Evolutionary conservation across 495 filamentous ascomycete species (phyloP).

Genomic region (Annulohypoxylon stygium): DNA sequence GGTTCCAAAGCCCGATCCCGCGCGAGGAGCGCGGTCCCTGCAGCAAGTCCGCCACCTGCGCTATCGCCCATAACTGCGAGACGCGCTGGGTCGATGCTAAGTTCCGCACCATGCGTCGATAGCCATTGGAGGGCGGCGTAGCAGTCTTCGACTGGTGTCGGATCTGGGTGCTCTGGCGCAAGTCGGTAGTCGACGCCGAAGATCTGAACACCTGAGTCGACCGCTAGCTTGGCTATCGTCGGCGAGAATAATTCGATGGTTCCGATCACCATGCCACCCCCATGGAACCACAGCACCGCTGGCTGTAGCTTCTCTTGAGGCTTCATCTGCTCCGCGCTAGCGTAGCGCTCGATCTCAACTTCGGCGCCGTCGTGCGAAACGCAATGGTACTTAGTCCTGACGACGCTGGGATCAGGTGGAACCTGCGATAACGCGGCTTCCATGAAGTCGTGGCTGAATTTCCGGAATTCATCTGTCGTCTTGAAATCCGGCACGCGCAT

Average conservation of each 20-base stretch:
- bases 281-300: slow-evolving; percentile 56
- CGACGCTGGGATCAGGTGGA: slow-evolving; percentile 19
- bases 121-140: slow-evolving; percentile 43
- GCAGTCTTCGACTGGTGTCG: slow-evolving; percentile 45
- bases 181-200: slow-evolving; percentile 57
- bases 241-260: slow-evolving; percentile 45
- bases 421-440: slow-evolving; percentile 10
- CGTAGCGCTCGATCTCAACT: slow-evolving; percentile 35
- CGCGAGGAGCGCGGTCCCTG: slow-evolving; percentile 33
- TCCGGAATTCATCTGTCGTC: slow-evolving; percentile 25
- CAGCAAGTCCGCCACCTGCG: slow-evolving; percentile 49
- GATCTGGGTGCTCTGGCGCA: slow-evolving; percentile 49
- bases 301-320: slow-evolving; percentile 20
- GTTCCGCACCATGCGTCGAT: slow-evolving; percentile 22
- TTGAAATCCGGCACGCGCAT: slow-evolving; percentile 2
- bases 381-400: slow-evolving; percentile 13
- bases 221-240: slow-evolving; percentile 39
- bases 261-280: slow-evolving; percentile 56
- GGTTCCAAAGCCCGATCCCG: slow-evolving; percentile 45
- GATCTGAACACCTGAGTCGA: slow-evolving; percentile 45
- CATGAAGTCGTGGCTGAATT: slow-evolving; percentile 24
- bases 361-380: slow-evolving; percentile 30
- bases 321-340: slow-evolving; percentile 32
- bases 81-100: slow-evolving; percentile 45
- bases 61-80: slow-evolving; percentile 50